phyloP scores from a whole-genome alignment of 768 basidiomycete genomes.

The Pleurotus eryngii region DNA sequence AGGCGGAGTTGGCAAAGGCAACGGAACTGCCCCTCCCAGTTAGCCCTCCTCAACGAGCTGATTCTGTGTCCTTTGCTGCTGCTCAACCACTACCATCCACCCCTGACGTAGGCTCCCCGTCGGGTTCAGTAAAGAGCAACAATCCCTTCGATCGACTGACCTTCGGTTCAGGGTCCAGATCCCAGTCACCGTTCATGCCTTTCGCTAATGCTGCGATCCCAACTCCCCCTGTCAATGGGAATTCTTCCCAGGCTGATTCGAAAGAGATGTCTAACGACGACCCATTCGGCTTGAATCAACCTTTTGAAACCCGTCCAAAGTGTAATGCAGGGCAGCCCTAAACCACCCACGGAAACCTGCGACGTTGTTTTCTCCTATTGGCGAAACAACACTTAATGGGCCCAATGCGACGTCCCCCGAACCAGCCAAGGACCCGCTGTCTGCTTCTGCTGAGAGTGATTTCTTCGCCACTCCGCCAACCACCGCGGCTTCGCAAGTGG shows the following conservation, averaged over 20 bases:
- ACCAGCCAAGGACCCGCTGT: constrained; percentile 13
- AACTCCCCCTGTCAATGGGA: constrained; percentile 30
- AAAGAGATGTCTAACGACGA: constrained; percentile 26
- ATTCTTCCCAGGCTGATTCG: constrained; percentile 9
- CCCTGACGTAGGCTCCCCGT: constrained; percentile 57
- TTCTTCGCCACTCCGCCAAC: constrained; percentile 61
- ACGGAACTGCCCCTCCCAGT: constrained; percentile 12
- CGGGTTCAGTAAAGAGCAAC: constrained; percentile 65
- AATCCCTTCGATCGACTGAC: constrained; percentile 86
- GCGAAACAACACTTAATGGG: constrained; percentile 10
- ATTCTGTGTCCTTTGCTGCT: constrained; percentile 58
- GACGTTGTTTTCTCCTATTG: constrained; percentile 11
- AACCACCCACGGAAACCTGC: constrained; percentile 2
- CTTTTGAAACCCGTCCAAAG: constrained; percentile 21
- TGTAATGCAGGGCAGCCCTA: constrained; percentile 18
- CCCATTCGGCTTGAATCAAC: constrained; percentile 50
- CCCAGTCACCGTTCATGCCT: constrained; percentile 60
- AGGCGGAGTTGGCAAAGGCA: constrained; percentile 44
- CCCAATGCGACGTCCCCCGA: constrained; percentile 16
- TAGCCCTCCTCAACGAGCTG: constrained; percentile 26
- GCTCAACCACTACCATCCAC: constrained; percentile 71
- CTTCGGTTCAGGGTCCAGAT: constrained; percentile 45
- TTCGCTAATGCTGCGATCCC: constrained; percentile 37
- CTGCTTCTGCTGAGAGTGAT: constrained; percentile 43
- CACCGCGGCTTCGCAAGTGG: constrained; percentile 19